These are phyloP conservation scores for Brassica cretica DNA, from an alignment of 345 rosid species.

Conservation along the genomic window DNA sequence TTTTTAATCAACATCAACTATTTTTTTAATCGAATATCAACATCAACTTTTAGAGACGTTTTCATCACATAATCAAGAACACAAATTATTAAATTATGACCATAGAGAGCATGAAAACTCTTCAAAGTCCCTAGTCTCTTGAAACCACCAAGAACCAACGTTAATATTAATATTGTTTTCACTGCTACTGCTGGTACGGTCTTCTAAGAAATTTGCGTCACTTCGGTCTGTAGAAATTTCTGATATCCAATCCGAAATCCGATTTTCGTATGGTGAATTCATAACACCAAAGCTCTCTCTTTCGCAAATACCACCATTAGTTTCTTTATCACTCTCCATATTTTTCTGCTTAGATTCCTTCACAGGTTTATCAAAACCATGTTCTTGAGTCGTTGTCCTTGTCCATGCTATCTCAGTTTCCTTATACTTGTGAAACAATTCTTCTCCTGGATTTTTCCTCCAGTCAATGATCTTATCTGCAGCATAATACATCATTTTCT, in stretches of 20 bases:
- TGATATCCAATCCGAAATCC: slow-evolving; percentile 55
- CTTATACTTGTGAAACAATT: slow-evolving; percentile 17
- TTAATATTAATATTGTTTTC: slow-evolving; percentile 15
- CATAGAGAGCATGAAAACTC: slow-evolving; percentile 37
- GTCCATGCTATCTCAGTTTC: slow-evolving; percentile 15
- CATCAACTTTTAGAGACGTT: neutral
- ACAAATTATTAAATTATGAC: slow-evolving; percentile 11
- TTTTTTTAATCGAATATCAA: neutral
- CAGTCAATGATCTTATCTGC: slow-evolving; percentile 17
- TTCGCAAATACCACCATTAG: slow-evolving; percentile 11
- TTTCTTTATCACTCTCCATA: slow-evolving; percentile 20
- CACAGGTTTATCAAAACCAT: slow-evolving; percentile 14
- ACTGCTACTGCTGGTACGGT: slow-evolving; percentile 23
- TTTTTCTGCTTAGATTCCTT: slow-evolving; percentile 11
- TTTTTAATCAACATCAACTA: neutral
- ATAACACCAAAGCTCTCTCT: slow-evolving; percentile 26
- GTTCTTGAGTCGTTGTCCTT: slow-evolving; percentile 16
- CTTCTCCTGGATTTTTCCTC: slow-evolving; percentile 2
- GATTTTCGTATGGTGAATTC: slow-evolving; percentile 57
- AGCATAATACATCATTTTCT: neutral
- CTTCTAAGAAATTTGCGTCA: slow-evolving; percentile 32
- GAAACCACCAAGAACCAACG: slow-evolving; percentile 36
- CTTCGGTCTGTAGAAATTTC: slow-evolving; percentile 42
- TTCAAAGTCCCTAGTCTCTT: slow-evolving; percentile 33
- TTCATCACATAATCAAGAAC: neutral